Evolutionary conservation across 2,329 filamentous ascomycete genomes (phyloP).

Genomic region (Kalmusia sp.): DNA sequence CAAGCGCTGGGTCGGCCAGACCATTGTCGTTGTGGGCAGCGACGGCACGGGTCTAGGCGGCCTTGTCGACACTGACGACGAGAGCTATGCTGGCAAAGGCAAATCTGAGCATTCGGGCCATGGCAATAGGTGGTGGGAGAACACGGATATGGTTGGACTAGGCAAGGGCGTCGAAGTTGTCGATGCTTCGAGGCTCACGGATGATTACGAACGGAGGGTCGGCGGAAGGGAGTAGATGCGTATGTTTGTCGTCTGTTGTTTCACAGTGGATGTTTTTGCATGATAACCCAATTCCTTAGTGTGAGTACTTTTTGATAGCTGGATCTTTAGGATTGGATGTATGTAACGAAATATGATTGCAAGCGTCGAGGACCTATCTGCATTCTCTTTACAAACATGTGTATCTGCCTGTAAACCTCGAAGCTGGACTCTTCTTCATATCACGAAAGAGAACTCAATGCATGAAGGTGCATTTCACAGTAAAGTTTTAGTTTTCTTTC

Average conservation of each 20-base stretch:
- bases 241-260: background rate
- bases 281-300: constrained; percentile 17
- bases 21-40: constrained; percentile 65
- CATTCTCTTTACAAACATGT: no score
- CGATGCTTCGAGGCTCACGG: constrained; percentile 79
- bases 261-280: constrained; percentile 7
- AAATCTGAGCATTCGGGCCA: constrained; percentile 44
- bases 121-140: constrained; percentile 75
- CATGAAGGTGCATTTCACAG: no score
- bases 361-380: no score
- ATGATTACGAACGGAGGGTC: constrained; percentile 86
- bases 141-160: constrained; percentile 80
- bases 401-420: no score
- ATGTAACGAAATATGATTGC: constrained; percentile 16
- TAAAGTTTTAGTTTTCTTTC: no score
- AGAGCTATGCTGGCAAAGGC: constrained; percentile 46
- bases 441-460: no score
- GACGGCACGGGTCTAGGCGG: constrained; percentile 52
- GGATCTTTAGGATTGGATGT: constrained; percentile 2
- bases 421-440: no score
- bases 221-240: constrained; percentile 61
- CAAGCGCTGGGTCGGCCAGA: constrained; percentile 66
- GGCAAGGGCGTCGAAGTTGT: constrained; percentile 90
- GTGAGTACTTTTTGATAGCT: constrained; percentile 8
- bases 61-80: constrained; percentile 68